A percentile compares a stretch with the other conserved stretches of the same genome.
Conservation (phyloP, 805 yeast species). For the Suhomyces canberraensis region DNA sequence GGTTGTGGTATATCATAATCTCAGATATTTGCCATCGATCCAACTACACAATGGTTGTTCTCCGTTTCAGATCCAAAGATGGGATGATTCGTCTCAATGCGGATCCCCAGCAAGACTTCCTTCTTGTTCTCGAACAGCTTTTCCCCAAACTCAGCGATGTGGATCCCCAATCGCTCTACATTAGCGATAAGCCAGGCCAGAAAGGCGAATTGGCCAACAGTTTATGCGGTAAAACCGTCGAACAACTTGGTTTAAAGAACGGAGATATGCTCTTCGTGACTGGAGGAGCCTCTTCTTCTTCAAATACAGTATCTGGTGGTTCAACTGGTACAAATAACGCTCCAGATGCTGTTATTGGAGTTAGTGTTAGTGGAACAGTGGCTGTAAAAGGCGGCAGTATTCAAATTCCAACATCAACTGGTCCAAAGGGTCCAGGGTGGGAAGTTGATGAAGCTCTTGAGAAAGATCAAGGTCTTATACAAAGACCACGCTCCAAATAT, state of each 20-base stretch:
- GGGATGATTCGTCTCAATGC: conserved; percentile 74
- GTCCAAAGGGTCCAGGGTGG: conserved; percentile 27
- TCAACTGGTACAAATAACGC: neutral
- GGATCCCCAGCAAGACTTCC: conserved; percentile 44
- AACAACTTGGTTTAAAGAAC: conserved; percentile 50
- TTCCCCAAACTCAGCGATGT: conserved; percentile 18
- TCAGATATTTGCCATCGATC: neutral
- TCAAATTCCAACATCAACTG: neutral
- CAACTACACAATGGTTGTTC: conserved; percentile 18
- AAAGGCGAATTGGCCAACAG: conserved; percentile 38
- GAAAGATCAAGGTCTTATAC: conserved; percentile 66
- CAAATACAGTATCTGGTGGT: neutral
- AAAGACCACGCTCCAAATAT: conserved; percentile 55
- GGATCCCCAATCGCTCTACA: conserved; percentile 23
- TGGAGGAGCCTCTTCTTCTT: neutral
- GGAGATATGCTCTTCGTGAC: conserved; percentile 55
- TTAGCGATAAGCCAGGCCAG: conserved; percentile 47
- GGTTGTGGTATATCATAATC: neutral
- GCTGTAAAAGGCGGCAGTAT: neutral
- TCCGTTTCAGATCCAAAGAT: conserved; percentile 79
- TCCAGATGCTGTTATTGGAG: no score
- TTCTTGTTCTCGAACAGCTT: conserved; percentile 41
- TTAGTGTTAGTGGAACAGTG: neutral
- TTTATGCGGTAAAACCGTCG: conserved; percentile 35
- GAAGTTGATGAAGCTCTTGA: conserved; percentile 64